Evolutionary conservation across 2,329 filamentous ascomycete species (phyloP), one percentile per base, ranked within the genome.

Genomic region (Aspergillus brunneoviolaceus): DNA sequence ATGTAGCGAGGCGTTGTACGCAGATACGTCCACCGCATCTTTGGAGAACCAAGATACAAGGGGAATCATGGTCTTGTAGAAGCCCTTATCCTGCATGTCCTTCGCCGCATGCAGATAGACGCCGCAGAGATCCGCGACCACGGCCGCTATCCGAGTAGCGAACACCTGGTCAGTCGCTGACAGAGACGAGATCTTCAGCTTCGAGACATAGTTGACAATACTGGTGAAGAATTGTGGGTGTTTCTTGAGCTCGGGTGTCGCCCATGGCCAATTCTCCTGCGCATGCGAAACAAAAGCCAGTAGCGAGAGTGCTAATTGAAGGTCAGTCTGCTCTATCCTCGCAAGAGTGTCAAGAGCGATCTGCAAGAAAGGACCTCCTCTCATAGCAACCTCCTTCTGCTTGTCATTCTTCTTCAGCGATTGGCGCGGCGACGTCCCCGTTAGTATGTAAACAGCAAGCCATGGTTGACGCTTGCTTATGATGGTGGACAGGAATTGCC

Each of bases 241-340:
- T 60, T 88, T 88, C 62, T 89, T 86, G 39, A 96, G 80, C 45
- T 89, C 87, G 59, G 91, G 89, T 59, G 96, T 92, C 1, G 92
- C 93, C 91, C 94, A 96, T 1, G 93, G 90, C 94, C 94, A 98
- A 71, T 92, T 91, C 74, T 96, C 95, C 71, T 97, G 93, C 4
- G 94, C 91, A 2, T 90, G 87, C 2, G 91, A 87, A 42, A 97
- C 86, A 73, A 98, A 98, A 68, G 94, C 88, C 16, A 99, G 82
- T 67, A 97, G 87, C 0, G 90, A 87, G 23, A 92, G 79, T 4
- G 88, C 86, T 63, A 92, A 85, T 35, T 81, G 79, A n/a, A 84
- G 82, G 9, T 89, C 82, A 23, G 93, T 74, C 1, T 84, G 80
- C 25, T 84, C 82, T 61, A 96, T 86, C 11, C 82, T 82, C 19